Evolutionary conservation across 2,329 filamentous ascomycete genomes (phyloP), one percentile per base, ranked within the genome.

Genomic region (Purpureocillium lavendulum): DNA sequence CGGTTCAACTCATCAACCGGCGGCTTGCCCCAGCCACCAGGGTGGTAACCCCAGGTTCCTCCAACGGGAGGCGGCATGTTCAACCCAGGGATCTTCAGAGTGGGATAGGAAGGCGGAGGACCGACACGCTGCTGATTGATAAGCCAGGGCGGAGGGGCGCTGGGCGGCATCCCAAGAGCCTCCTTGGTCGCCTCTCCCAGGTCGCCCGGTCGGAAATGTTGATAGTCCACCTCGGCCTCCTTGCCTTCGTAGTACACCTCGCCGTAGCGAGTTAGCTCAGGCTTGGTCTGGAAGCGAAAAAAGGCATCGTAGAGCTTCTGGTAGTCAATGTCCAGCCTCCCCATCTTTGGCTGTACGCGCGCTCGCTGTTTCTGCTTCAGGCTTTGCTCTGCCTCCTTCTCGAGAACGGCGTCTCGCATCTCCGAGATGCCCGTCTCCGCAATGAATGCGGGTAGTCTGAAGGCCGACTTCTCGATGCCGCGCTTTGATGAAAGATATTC

Each of bases 171-270:
- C 52, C 87, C 92, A 1, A 98, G 75, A 5, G 92, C 90, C 56
- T 97, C 90, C 55, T 87, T 90, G 31, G 96, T 73, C 51, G 87
- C 82, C 40, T 97, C 87, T 50, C 82, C 92, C 36, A 97, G 64
- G 52, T 97, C 89, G 29, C 92, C 92, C 1, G 92, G 87, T 47
- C 88, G 81, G 43, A 96, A 77, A 64, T 96, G 86, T 51, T 86
- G 82, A 47, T 94, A 75, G 58, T 97, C 94, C 1, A 92, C 95
- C 64, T 98, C 92, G 56, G 87, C 92, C 59, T 98, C 92, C 61
- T 98, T 98, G 57, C 92, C 92, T 64, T 98, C 92, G 60, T 97
- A 97, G 63, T 98, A 98, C n/a, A 98, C 89, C 61, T 98, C 92
- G 31, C 92, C 92, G 52, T 95, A 98, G 33, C 89, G 78, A 26